Evolutionary conservation across 352 stramenopile species (phyloP), one percentile per base, ranked within the genome.

Genomic region (Achlya hypogyna): DNA sequence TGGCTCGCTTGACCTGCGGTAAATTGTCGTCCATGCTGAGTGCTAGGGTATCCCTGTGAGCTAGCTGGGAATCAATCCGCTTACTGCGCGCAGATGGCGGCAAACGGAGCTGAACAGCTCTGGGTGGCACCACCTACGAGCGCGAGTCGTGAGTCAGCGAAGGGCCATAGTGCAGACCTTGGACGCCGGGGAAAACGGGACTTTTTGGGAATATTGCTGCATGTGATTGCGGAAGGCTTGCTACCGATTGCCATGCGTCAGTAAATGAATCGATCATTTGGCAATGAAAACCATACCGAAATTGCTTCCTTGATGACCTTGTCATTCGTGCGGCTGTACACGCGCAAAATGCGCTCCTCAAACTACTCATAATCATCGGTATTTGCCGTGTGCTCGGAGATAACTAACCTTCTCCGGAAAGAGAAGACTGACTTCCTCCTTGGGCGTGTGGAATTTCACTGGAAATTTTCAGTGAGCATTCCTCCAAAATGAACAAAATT

Each of bases 381-480:
- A n/a, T n/a, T n/a, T n/a, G n/a, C n/a, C n/a, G n/a, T n/a, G n/a
- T n/a, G n/a, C n/a, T n/a, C n/a, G 10, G 5, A 40, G 18, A 5
- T 47, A 10, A n/a, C 54, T n/a, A 72, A 89, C 82, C 80, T 91
- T 90, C 68, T 92, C 83, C 0, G 84, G 84, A 56, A 91, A 90
- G 3, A 93, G 74, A 62, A 90, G 67, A 49, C 82, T 91, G 16
- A 93, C 84, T 84, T 93, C 58, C 16, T 89, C 72, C 54, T 89
- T 90, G 0, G 80, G 78, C 45, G 90, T 91, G 71, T 87, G 77
- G 65, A 93, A 91, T n/a, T 74, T 86, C 5, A 27, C 69, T 53
- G 77, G 73, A 1, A 47, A 38, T 38, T 2, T 4, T 27, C n/a
- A 12, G 23, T 53, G n/a, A 53, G 6, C 45, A 53, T 10, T 10